A percentile compares a stretch with the other conserved stretches of the same genome.
phyloP scores from a whole-genome alignment of 148 eudicot genomes.

The Gaultheria prostrata region DNA sequence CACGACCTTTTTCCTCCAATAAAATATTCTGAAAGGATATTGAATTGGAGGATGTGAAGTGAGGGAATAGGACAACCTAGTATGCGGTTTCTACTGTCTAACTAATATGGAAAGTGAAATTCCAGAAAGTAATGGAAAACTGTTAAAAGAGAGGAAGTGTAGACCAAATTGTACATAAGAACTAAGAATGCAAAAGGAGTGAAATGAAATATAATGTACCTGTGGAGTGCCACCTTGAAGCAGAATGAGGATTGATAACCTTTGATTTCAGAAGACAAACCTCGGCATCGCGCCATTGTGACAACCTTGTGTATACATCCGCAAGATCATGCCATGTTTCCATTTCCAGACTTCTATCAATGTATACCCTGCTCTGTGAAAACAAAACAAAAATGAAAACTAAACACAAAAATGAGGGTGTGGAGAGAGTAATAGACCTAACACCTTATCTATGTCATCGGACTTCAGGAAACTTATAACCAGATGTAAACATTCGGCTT shows the following conservation, averaged over 20 bases:
- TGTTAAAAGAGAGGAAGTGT: not conserved
- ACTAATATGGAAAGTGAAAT: not conserved
- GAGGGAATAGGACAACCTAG: not conserved
- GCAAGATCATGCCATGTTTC: slow-evolving; percentile 97
- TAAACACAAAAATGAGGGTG: too few relatives aligned
- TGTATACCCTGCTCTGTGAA: slow-evolving; percentile 50
- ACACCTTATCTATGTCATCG: too few relatives aligned
- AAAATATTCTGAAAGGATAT: not conserved
- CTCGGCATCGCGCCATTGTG: slow-evolving; percentile 88
- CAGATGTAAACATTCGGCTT: not conserved
- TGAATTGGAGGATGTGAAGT: not conserved
- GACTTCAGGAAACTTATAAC: too few relatives aligned
- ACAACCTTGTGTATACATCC: slow-evolving; percentile 60
- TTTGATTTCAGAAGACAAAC: slow-evolving; percentile 72
- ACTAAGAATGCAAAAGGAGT: not conserved
- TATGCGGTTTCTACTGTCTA: not conserved
- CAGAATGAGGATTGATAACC: slow-evolving; percentile 65
- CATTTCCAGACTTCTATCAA: slow-evolving; percentile 58
- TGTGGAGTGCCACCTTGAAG: slow-evolving; percentile 64
- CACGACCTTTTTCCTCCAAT: not conserved
- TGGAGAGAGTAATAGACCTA: too few relatives aligned
- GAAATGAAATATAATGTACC: slow-evolving; percentile 40
- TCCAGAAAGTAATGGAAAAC: not conserved
- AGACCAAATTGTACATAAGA: not conserved
- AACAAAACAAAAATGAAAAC: too few relatives aligned